Evolutionary conservation across 208 protist genomes (phyloP), one percentile per base, ranked within the genome.

Genomic region (Crithidia fasciculata): DNA sequence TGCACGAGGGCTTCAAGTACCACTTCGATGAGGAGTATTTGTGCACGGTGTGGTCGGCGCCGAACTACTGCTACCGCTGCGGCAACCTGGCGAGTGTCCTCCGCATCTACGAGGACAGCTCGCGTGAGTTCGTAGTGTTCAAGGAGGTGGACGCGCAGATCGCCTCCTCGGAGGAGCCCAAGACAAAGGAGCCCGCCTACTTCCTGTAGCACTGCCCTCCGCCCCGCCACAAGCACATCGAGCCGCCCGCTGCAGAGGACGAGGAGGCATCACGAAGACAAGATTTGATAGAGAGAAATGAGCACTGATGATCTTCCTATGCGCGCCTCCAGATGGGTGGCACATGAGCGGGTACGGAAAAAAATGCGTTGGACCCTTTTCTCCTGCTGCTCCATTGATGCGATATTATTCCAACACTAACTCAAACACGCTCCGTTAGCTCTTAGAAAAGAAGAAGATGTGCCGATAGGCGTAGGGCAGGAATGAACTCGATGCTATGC

Each of bases 51-150:
- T 99, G 97, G 97, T 98, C 90, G 0, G 98, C 98, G 8, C 98
- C 98, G n/a, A 99, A 99, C 76, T 99, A 99, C 86, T 99, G 95
- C 77, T 99, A 99, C 72, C 86, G 98, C 37, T 99, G 98, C 86
- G 98, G 98, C 56, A 98, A 98, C 93, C 72, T 97, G 10, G 97
- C 94, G 39, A 94, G 94, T 49, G 92, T 99, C 15, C 76, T 99
- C 13, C 94, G 96, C 59, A 78, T 99, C 3, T 85, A 98, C 76
- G 88, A 97, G 47, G 88, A 98, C 73, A 82, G 87, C 44, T 95
- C 88, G n/a, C 73, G 91, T 15, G 83, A 94, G 77, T 93, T 96
- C 79, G 80, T 96, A 41, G 81, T 94, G 36, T 96, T 91, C 63
- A 90, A 89, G 52, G 85, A 94, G 63, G 91, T 96, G 40, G 82